phyloP scores from a whole-genome alignment of 305 asterid genomes.

The Andrographis paniculata region DNA sequence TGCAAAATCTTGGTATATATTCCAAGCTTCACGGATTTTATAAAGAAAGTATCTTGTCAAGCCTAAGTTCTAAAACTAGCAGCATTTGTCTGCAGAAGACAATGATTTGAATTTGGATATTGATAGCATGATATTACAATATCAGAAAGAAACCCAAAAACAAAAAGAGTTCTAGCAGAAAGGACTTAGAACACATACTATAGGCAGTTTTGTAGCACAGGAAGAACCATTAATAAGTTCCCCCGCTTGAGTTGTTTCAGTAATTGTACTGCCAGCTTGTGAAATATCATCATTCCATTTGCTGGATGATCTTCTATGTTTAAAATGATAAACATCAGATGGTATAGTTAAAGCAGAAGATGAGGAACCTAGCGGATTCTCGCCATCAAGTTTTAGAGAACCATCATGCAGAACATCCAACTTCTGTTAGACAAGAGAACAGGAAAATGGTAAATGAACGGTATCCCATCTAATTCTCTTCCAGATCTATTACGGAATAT shows the following conservation, averaged over 20 bases:
- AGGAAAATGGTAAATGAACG: conserved; percentile 27
- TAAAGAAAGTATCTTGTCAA: not conserved
- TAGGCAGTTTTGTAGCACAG: conserved; percentile 52
- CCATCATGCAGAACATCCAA: conserved; percentile 52
- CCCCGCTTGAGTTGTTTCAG: conserved; percentile 78
- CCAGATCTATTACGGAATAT: conserved; percentile 11
- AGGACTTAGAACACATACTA: conserved; percentile 45
- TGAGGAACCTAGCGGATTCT: conserved; percentile 50
- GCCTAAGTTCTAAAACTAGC: conserved; percentile 6
- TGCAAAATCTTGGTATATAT: not conserved
- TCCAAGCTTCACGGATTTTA: conserved; percentile 5
- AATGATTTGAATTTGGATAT: conserved; percentile 15
- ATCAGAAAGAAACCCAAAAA: not conserved
- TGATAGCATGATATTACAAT: conserved; percentile 2
- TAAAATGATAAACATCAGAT: conserved; percentile 41
- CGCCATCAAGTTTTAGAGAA: conserved; percentile 53
- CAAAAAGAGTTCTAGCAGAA: conserved; percentile 12
- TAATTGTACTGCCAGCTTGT: conserved; percentile 76
- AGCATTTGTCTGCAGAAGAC: conserved; percentile 9
- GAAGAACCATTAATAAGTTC: conserved; percentile 75
- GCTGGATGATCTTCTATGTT: conserved; percentile 70
- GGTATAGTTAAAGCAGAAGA: conserved; percentile 39
- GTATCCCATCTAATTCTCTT: conserved; percentile 19
- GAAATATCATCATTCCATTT: conserved; percentile 83
- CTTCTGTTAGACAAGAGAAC: conserved; percentile 47